Conservation (phyloP, 1,139 yeast species). For the Blastobotrys petasosporus region DNA sequence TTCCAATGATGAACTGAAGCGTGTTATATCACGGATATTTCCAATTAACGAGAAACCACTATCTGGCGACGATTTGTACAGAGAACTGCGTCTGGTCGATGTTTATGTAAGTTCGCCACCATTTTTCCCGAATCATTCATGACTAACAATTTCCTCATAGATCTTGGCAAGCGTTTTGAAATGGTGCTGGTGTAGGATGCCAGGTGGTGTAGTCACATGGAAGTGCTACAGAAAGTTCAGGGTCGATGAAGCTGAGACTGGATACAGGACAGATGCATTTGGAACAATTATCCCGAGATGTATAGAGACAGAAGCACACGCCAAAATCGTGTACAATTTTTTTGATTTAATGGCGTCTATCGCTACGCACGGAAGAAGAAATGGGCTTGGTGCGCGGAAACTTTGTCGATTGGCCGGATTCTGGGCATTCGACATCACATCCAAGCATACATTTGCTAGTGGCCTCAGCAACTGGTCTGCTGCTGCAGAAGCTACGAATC, state of each 20-base stretch:
- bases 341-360: conserved; percentile 74
- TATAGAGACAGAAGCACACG: conserved; percentile 77
- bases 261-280: conserved; percentile 64
- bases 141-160: conserved; percentile 10
- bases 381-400: conserved; percentile 73
- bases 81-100: conserved; percentile 28
- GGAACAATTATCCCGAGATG: conserved; percentile 78
- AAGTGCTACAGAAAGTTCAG: conserved; percentile 68
- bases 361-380: conserved; percentile 75
- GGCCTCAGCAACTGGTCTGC: conserved; percentile 66
- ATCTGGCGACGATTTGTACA: conserved; percentile 27
- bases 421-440: conserved; percentile 69
- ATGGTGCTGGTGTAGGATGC: conserved; percentile 79
- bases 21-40: conserved; percentile 25
- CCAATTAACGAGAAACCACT: conserved; percentile 24
- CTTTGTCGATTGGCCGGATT: conserved; percentile 76
- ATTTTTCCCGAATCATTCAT: too few species aligned
- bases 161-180: conserved; percentile 69
- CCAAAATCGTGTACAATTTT: conserved; percentile 82
- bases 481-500: conserved; percentile 83
- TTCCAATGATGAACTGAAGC: conserved; percentile 23
- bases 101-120: conserved; percentile 19
- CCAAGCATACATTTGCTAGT: conserved; percentile 46
- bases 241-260: conserved; percentile 49
- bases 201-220: conserved; percentile 81